These are phyloP conservation scores for Blakeslea trispora DNA, from an alignment of 371 early-diverging fungal genomes.

Conservation along the genomic window DNA sequence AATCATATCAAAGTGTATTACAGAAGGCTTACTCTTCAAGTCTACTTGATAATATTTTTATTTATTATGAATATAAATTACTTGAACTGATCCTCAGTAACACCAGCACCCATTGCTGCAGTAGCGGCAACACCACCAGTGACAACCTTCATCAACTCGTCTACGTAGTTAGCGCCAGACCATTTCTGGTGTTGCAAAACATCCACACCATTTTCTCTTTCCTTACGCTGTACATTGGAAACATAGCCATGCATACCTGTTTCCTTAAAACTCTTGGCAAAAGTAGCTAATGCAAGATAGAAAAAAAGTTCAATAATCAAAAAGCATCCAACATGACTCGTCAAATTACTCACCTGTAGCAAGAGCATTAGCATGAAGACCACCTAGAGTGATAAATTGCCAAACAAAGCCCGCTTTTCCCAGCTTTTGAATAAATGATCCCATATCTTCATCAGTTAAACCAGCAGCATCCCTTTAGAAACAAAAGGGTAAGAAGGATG, in stretches of 20 bases:
- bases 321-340: not conserved
- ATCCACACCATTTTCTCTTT: conserved; percentile 90
- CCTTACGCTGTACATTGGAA: conserved; percentile 91
- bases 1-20: too few relatives aligned
- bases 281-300: conserved; percentile 65
- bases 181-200: conserved; percentile 96
- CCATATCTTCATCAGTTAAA: conserved; percentile 88
- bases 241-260: conserved; percentile 97
- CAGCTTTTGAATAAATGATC: conserved; percentile 76
- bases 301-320: too few relatives aligned
- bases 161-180: conserved; percentile 97
- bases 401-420: conserved; percentile 94
- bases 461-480: conserved; percentile 88
- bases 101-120: conserved; percentile 97
- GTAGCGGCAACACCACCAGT: conserved; percentile 94
- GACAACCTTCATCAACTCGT: conserved; percentile 90
- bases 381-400: conserved; percentile 98
- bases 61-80: not conserved
- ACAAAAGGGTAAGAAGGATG: not conserved
- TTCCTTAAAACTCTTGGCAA: conserved; percentile 89
- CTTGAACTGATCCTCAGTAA: conserved; percentile 82
- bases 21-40: too few relatives aligned
- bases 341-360: conserved; percentile 37
- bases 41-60: too few relatives aligned
- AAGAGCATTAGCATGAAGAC: conserved; percentile 93